A percentile compares a stretch with the other conserved stretches of the same genome.
Conservation (phyloP, 164 flowering plant species). For the Magnolia kwangsiensis region DNA sequence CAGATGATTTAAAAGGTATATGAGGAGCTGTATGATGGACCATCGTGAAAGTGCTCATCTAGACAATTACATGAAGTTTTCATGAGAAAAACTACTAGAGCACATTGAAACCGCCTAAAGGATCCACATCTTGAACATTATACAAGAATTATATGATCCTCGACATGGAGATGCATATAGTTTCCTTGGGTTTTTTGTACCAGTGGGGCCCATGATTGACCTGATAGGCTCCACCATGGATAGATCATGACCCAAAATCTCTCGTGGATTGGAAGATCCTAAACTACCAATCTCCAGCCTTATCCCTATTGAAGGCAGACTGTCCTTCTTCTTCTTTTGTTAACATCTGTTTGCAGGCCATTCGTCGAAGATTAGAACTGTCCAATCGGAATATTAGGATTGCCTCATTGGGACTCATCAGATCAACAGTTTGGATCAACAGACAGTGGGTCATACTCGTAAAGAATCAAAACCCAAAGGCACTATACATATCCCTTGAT, state of each 20-base stretch:
- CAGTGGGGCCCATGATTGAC: neutral
- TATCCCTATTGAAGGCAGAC: neutral
- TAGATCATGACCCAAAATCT: neutral
- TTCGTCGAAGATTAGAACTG: too few species aligned
- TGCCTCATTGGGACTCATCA: neutral
- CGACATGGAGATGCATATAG: neutral
- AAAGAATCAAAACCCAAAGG: neutral
- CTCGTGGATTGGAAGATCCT: neutral
- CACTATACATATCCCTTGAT: neutral
- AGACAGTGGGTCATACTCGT: neutral
- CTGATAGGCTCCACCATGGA: neutral
- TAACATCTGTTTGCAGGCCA: neutral
- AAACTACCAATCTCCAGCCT: neutral
- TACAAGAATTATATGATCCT: neutral
- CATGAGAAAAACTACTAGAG: too few species aligned
- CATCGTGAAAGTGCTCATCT: slow-evolving; percentile 99
- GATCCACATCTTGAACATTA: too few species aligned
- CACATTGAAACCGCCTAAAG: neutral
- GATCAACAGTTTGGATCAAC: neutral
- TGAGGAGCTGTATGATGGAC: slow-evolving; percentile 98
- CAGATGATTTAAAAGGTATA: slow-evolving; percentile 63
- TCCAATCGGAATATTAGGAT: neutral
- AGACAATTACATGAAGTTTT: neutral
- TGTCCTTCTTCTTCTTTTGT: neutral
- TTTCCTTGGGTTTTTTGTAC: neutral